phyloP scores from a whole-genome alignment of 106 monocot genomes.

The Dioscorea alata region DNA sequence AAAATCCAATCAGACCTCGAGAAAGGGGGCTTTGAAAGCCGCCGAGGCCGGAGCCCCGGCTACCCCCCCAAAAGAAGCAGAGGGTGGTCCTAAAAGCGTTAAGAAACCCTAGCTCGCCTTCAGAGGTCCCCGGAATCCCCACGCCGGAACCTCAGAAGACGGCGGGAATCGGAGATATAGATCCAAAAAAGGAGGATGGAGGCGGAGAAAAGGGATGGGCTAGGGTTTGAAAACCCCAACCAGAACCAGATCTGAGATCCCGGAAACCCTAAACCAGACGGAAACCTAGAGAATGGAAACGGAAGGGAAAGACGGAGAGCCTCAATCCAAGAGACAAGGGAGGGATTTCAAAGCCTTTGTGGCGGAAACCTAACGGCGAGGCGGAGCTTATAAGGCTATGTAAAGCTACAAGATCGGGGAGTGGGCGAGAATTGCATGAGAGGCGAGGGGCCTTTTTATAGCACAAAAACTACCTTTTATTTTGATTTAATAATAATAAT shows the following conservation, averaged over 20 bases:
- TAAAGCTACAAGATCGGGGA: background rate
- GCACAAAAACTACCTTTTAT: background rate
- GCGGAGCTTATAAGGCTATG: background rate
- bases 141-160: constrained; percentile 72
- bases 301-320: background rate
- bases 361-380: constrained; percentile 9
- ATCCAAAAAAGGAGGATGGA: background rate
- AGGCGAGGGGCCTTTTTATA: constrained; percentile 2
- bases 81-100: constrained; percentile 6
- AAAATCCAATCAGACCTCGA: constrained; percentile 14
- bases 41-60: constrained; percentile 99
- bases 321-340: background rate
- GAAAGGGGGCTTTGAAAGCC: constrained; percentile 92
- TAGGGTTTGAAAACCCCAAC: background rate
- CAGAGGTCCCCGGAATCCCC: constrained; percentile 38
- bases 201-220: background rate
- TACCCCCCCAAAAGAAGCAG: constrained; percentile 94
- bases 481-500: background rate
- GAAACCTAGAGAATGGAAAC: background rate
- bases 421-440: constrained; percentile 30
- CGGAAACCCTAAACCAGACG: background rate
- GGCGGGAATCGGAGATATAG: background rate
- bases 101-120: constrained; percentile 24
- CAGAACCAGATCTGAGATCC: background rate
- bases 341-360: background rate